Percentiles rank a stretch among this genome's conserved stretches.
Conservation (phyloP, 306 rosid species). For the Vigna radiata region DNA sequence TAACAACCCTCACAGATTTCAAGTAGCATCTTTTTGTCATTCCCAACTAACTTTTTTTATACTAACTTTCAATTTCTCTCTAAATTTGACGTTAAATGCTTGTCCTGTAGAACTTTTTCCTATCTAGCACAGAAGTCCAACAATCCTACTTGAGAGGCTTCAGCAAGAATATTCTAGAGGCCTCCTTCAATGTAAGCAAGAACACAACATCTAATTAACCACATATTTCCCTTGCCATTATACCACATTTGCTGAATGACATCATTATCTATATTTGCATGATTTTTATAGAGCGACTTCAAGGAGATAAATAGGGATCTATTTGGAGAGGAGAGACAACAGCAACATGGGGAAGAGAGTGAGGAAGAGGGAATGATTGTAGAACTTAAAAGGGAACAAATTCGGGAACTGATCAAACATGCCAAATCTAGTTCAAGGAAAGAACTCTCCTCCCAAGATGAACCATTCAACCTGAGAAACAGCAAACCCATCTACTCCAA, state of each 20-base stretch:
- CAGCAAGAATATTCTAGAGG: conserved; percentile 26
- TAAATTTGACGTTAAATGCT: too few relatives aligned
- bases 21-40: neutral
- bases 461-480: too few relatives aligned
- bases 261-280: too few relatives aligned
- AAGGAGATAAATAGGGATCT: conserved; percentile 38
- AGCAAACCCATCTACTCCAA: too few relatives aligned
- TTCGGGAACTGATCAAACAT: conserved; percentile 23
- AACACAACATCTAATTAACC: too few relatives aligned
- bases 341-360: neutral
- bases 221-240: neutral
- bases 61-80: neutral
- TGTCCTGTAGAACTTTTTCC: conserved; percentile 26
- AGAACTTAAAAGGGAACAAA: conserved; percentile 14
- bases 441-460: neutral
- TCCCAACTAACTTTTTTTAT: too few relatives aligned
- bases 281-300: conserved; percentile 2
- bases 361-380: conserved; percentile 40
- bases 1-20: conserved; percentile 18
- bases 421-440: conserved; percentile 32
- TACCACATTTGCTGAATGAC: too few relatives aligned
- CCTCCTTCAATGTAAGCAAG: neutral
- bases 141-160: conserved; percentile 28
- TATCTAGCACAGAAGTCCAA: neutral
- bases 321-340: neutral